Percentiles rank a stretch among this genome's conserved stretches.
Evolutionary conservation across 2,329 filamentous ascomycete genomes (phyloP).

Genomic region (Botrytis cinerea): DNA sequence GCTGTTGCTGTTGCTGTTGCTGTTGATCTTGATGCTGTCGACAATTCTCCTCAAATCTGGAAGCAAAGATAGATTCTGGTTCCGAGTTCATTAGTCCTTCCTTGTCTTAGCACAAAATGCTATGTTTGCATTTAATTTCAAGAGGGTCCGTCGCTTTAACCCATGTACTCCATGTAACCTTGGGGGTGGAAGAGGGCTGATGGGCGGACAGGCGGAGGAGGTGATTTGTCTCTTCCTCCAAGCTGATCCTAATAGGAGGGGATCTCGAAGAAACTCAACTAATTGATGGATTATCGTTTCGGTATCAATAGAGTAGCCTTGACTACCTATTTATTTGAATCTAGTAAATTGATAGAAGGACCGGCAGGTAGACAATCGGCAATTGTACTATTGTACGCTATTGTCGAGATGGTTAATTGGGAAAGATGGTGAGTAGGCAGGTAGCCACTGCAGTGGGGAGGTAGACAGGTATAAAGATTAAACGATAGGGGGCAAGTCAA

Average conservation of each 20-base stretch:
- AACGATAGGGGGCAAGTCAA: not conserved
- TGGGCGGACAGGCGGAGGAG: not conserved
- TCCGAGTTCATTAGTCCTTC: constrained; percentile 15
- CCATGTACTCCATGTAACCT: not conserved
- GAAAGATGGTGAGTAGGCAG: not conserved
- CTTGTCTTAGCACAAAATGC: not conserved
- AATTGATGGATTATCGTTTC: not conserved
- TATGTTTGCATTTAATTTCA: not conserved
- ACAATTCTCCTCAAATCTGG: not conserved
- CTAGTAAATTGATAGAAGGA: not conserved
- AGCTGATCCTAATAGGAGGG: not conserved
- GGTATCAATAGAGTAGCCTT: not conserved
- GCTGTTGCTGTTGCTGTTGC: not conserved
- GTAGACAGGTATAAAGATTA: not conserved
- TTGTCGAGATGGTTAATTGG: not conserved
- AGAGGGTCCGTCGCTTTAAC: not conserved
- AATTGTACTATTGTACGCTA: not conserved
- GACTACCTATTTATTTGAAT: not conserved
- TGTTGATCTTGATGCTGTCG: not conserved
- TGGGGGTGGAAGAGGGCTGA: not conserved
- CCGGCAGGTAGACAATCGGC: not conserved
- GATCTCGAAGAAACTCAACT: not conserved
- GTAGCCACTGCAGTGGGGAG: not conserved
- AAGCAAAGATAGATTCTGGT: constrained; percentile 1
- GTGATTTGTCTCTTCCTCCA: not conserved